phyloP scores from a whole-genome alignment of 306 rosid genomes.

The Lablab purpureus region DNA sequence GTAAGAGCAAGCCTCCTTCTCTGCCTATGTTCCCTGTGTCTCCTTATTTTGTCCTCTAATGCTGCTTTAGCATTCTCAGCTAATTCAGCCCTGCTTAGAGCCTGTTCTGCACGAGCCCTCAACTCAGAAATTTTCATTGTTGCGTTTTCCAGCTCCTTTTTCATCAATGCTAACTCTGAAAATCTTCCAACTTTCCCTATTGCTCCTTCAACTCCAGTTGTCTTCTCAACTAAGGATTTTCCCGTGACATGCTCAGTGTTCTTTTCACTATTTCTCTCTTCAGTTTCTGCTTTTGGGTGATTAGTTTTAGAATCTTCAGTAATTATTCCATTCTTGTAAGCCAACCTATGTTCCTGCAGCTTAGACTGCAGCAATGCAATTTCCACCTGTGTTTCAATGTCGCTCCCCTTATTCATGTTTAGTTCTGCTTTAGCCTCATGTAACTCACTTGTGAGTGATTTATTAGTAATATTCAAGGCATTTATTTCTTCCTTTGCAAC shows the following conservation, averaged over 20 bases:
- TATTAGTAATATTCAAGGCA: conserved; percentile 44
- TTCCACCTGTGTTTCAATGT: conserved; percentile 57
- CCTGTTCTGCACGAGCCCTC: conserved; percentile 82
- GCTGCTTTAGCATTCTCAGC: conserved; percentile 81
- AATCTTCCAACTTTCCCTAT: conserved; percentile 35
- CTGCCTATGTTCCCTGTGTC: conserved; percentile 60
- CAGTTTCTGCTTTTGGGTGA: conserved; percentile 36
- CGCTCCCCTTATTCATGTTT: conserved; percentile 51
- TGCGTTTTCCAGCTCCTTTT: conserved; percentile 70
- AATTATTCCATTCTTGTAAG: conserved; percentile 43
- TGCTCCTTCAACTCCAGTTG: neutral
- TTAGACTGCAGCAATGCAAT: conserved; percentile 66
- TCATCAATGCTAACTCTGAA: conserved; percentile 61
- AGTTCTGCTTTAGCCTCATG: conserved; percentile 52
- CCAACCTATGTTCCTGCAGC: conserved; percentile 55
- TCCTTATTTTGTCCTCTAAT: conserved; percentile 67
- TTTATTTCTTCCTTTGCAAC: conserved; percentile 57
- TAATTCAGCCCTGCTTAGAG: conserved; percentile 74
- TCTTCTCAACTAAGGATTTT: conserved; percentile 47
- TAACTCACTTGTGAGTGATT: conserved; percentile 55
- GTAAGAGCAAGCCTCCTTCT: conserved; percentile 68
- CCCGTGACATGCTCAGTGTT: conserved; percentile 39
- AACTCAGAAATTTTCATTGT: conserved; percentile 59
- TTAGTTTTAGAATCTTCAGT: conserved; percentile 11
- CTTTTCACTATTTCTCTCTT: conserved; percentile 41